Evolutionary conservation across 148 eudicot species (phyloP).

Genomic region (Spergularia marina): DNA sequence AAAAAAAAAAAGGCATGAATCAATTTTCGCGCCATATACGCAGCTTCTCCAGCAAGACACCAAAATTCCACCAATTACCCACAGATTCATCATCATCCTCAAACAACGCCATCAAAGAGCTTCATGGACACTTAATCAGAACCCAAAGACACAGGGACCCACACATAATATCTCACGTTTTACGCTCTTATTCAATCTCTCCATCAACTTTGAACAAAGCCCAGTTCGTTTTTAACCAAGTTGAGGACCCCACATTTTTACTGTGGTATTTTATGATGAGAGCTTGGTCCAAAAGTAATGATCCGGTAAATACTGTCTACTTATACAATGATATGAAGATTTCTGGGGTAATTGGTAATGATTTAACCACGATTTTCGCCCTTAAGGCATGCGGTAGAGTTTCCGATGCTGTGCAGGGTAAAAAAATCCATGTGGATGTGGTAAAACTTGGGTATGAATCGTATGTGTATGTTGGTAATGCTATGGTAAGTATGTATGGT

Average conservation of each 20-base stretch:
- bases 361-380: slow-evolving; percentile 46
- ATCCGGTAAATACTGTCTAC: slow-evolving; percentile 39
- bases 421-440: slow-evolving; percentile 40
- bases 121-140: slow-evolving; percentile 54
- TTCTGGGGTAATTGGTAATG: slow-evolving; percentile 48
- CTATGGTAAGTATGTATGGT: slow-evolving; percentile 69
- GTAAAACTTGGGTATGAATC: slow-evolving; percentile 57
- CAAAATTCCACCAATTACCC: slow-evolving; percentile 11
- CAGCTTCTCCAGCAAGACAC: slow-evolving; percentile 10
- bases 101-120: slow-evolving; percentile 44
- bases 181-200: slow-evolving; percentile 48
- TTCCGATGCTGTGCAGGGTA: slow-evolving; percentile 38
- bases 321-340: slow-evolving; percentile 44
- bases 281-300: slow-evolving; percentile 39
- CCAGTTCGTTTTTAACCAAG: slow-evolving; percentile 39
- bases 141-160: slow-evolving; percentile 47
- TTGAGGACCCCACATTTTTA: slow-evolving; percentile 40
- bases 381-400: slow-evolving; percentile 58
- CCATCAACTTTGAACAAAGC: slow-evolving; percentile 48
- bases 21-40: slow-evolving; percentile 31
- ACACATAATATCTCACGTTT: slow-evolving; percentile 36
- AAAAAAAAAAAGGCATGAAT: slow-evolving; percentile 26
- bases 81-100: slow-evolving; percentile 21
- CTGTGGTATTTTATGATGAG: slow-evolving; percentile 55
- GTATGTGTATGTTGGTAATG: slow-evolving; percentile 54